Evolutionary conservation across 345 rosid species (phyloP), one percentile per base, ranked within the genome.

Genomic region (Dipteronia sinensis): DNA sequence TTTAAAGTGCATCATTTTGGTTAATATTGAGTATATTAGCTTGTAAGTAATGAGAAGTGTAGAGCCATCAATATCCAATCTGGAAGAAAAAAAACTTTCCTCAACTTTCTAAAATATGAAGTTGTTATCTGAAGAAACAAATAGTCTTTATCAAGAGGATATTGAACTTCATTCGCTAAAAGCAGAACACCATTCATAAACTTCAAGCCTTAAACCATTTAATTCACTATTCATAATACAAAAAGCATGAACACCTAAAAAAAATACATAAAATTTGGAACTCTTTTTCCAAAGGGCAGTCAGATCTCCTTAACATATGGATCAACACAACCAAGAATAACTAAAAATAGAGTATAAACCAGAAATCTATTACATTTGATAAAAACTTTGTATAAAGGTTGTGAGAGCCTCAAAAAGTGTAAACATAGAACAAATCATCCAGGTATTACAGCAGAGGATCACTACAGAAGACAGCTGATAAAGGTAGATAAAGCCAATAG

Each of bases 361-460:
- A 23, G 8, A 22, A 3, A 4, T 19, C 10, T 1, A 42, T 20
- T 15, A 15, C 56, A 42, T 22, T 11, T 20, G 1, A 23, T 42
- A 46, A 47, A 6, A 31, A 3, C 23, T 42, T 3, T 29, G 63
- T 55, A 31, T 15, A 56, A 34, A 11, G 51, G 31, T 53, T 71
- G 12, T 34, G 31, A 10, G 19, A 34, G 27, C 49, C 27, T 56
- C 65, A 53, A 13, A n/a, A 67, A 64, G 10, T 6, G 61, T 75
- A 16, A 75, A 65, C 16, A 44, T 20, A 27, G 19, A 42, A 77
- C 64, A 13, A 63, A 63, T n/a, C 15, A n/a, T 40, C 77, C 72
- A 72, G n/a, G 58, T n/a, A 64, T 22, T 51, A 67, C 49, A 64
- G 22, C 23, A 31, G 7, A 71, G 12, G 22, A 55, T 17, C 16